Evolutionary conservation across 116 monocot species (phyloP).

Genomic region (Papilionanthe hybrid): DNA sequence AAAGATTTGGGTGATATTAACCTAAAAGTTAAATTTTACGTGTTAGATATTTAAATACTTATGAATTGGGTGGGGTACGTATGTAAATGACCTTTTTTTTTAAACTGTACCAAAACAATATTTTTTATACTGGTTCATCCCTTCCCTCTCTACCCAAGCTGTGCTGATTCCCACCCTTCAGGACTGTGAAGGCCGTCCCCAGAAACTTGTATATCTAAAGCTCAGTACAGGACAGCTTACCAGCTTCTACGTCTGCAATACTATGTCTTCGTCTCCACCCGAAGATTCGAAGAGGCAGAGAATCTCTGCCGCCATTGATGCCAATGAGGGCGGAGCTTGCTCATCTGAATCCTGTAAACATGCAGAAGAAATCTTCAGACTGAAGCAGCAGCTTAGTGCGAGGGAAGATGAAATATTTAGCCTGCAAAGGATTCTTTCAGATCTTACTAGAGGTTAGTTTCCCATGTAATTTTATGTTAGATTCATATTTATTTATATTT

Average conservation of each 20-base stretch:
- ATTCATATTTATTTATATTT: not conserved
- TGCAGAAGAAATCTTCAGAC: not conserved
- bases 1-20: too few species aligned
- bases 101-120: too few species aligned
- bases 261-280: not conserved
- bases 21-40: too few species aligned
- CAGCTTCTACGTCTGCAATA: slow-evolving; percentile 28
- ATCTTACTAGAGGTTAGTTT: not conserved
- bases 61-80: too few species aligned
- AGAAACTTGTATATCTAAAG: slow-evolving; percentile 25
- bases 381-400: not conserved
- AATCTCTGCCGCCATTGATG: not conserved
- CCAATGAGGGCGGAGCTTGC: not conserved
- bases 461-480: not conserved
- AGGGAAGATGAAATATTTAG: not conserved
- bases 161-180: slow-evolving; percentile 2
- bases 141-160: not conserved
- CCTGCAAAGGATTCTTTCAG: not conserved
- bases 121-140: not conserved
- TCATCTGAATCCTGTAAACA: not conserved
- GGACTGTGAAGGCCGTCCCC: slow-evolving; percentile 33
- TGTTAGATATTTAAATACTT: too few species aligned
- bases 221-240: slow-evolving; percentile 10
- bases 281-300: not conserved
- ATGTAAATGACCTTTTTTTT: too few species aligned